A percentile compares a stretch with the other conserved stretches of the same genome.
These are phyloP conservation scores for Trichoderma hamatum DNA, from an alignment of 2,329 filamentous ascomycete species.

Conservation along the genomic window DNA sequence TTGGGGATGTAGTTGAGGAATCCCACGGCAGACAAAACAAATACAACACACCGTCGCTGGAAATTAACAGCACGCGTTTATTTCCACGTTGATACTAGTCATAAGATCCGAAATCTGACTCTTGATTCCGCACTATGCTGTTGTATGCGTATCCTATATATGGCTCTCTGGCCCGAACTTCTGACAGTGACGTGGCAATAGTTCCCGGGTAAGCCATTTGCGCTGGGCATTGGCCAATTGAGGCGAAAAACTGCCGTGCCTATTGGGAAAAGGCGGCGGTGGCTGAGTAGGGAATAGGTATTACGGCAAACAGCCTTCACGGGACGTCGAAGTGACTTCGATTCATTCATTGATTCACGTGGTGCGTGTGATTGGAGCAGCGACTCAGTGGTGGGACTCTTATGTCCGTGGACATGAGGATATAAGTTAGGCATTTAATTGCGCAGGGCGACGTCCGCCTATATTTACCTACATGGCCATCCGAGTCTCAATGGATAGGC, in stretches of 20 bases:
- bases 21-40: neutral
- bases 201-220: constrained; percentile 16
- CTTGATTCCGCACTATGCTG: neutral
- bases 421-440: neutral
- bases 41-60: neutral
- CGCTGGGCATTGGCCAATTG: neutral
- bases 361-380: neutral
- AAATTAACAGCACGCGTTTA: neutral
- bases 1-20: neutral
- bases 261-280: neutral
- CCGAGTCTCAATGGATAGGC: neutral
- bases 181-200: neutral
- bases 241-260: neutral
- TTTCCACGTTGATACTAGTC: neutral
- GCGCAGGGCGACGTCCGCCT: neutral
- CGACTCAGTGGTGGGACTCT: neutral
- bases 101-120: neutral
- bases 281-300: neutral
- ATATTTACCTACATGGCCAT: neutral
- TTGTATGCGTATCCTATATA: neutral
- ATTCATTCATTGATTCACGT: neutral
- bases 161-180: neutral
- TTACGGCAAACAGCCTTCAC: neutral
- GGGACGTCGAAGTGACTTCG: neutral
- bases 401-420: neutral